These are phyloP conservation scores for Candida xyloterini DNA, from an alignment of 805 yeast species.

Conservation along the genomic window DNA sequence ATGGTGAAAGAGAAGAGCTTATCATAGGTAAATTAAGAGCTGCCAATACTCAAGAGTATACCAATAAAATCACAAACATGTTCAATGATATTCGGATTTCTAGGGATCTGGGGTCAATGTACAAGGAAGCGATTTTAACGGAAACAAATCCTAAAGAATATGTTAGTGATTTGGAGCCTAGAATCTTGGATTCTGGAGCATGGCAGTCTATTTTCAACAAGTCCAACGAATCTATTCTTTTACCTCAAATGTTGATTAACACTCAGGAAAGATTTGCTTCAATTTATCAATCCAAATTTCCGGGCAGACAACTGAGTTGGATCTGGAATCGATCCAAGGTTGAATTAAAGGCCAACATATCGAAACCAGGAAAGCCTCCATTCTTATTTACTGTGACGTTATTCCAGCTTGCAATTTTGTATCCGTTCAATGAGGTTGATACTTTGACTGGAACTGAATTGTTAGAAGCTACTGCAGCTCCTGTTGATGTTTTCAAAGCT, in stretches of 20 bases:
- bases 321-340: constrained; percentile 93
- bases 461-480: constrained; percentile 63
- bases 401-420: constrained; percentile 80
- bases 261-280: constrained; percentile 66
- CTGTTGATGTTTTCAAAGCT: constrained; percentile 64
- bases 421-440: constrained; percentile 75
- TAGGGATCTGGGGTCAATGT: constrained; percentile 57
- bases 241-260: constrained; percentile 66
- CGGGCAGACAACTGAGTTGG: constrained; percentile 91
- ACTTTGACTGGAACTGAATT: constrained; percentile 60
- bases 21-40: constrained; percentile 84
- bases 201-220: constrained; percentile 32
- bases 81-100: constrained; percentile 90
- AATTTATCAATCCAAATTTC: constrained; percentile 71
- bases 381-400: constrained; percentile 77
- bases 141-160: constrained; percentile 19
- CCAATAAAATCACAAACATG: constrained; percentile 93
- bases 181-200: constrained; percentile 32
- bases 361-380: constrained; percentile 78
- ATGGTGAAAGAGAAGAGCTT: constrained; percentile 80
- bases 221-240: constrained; percentile 42
- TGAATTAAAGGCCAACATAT: constrained; percentile 82
- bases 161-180: constrained; percentile 32
- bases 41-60: constrained; percentile 88
- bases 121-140: constrained; percentile 24